phyloP scores from a whole-genome alignment of 192 early-diverging fungal species.

The Geosiphon pyriformis region DNA sequence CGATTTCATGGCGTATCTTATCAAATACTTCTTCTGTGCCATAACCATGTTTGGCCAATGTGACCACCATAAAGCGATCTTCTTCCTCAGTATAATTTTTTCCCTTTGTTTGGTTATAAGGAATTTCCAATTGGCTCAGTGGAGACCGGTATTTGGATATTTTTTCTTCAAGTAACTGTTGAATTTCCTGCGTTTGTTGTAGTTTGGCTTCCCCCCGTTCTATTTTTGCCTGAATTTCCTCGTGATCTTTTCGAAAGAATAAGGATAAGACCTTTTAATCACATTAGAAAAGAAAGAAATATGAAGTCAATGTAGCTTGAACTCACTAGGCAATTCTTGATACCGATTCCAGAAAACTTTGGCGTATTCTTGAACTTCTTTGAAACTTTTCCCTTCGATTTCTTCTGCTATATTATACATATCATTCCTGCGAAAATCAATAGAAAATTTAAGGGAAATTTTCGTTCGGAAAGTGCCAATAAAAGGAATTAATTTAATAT shows the following conservation, averaged over 20 bases:
- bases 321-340: slow-evolving; percentile 70
- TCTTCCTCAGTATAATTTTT: slow-evolving; percentile 95
- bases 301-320: not conserved
- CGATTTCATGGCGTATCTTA: slow-evolving; percentile 78
- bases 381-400: slow-evolving; percentile 87
- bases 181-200: slow-evolving; percentile 72
- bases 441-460: not conserved
- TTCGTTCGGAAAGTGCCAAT: not conserved
- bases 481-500: not conserved
- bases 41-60: slow-evolving; percentile 82
- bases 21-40: slow-evolving; percentile 92
- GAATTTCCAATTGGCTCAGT: slow-evolving; percentile 82
- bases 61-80: slow-evolving; percentile 92
- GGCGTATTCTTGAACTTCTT: slow-evolving; percentile 80
- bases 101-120: slow-evolving; percentile 84
- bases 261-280: not conserved
- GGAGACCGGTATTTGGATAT: slow-evolving; percentile 58
- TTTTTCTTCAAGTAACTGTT: slow-evolving; percentile 75
- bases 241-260: slow-evolving; percentile 54
- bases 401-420: slow-evolving; percentile 72
- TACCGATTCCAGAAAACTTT: slow-evolving; percentile 86
- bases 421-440: slow-evolving; percentile 46
- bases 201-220: slow-evolving; percentile 84
- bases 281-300: not conserved
- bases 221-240: slow-evolving; percentile 80